Conservation (phyloP, 2,329 filamentous ascomycete genomes). For the Coniella vitis region DNA sequence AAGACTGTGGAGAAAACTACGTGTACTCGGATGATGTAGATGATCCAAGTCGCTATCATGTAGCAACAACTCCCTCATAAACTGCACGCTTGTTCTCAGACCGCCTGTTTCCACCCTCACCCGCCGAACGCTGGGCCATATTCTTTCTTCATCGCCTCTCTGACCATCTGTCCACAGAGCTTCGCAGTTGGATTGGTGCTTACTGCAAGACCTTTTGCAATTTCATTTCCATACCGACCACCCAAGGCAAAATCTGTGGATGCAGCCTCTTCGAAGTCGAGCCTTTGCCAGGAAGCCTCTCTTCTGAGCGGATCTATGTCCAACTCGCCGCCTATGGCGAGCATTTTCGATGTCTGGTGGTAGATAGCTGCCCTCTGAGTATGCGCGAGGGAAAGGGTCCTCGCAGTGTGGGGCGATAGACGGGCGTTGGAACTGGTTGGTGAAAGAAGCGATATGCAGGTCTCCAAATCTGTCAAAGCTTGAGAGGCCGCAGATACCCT, state of each 20-base stretch:
- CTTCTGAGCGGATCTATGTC: constrained; percentile 32
- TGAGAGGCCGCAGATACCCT: constrained; percentile 32
- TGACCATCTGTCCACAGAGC: constrained; percentile 62
- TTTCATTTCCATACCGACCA: constrained; percentile 58
- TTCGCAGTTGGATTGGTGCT: constrained; percentile 63
- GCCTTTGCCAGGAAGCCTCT: constrained; percentile 43
- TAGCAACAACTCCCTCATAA: too few relatives aligned
- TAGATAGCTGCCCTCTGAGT: constrained; percentile 65
- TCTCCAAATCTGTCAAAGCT: constrained; percentile 47
- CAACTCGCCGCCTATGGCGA: constrained; percentile 26
- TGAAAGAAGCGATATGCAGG: constrained; percentile 51
- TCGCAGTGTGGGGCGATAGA: constrained; percentile 58
- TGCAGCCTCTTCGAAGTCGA: constrained; percentile 56
- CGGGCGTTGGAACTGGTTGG: constrained; percentile 42
- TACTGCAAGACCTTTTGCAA: constrained; percentile 58
- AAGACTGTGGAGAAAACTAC: too few relatives aligned
- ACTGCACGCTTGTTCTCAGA: background rate
- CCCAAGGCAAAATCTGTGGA: constrained; percentile 58
- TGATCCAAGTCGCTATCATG: background rate
- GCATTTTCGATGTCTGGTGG: constrained; percentile 49
- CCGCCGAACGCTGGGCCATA: constrained; percentile 43
- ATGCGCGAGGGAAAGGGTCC: constrained; percentile 61
- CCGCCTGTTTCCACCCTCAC: background rate
- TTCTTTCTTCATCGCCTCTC: constrained; percentile 63
- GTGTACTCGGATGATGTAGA: too few relatives aligned